phyloP scores from a whole-genome alignment of 306 rosid species.

The Pterocarpus santalinus region DNA sequence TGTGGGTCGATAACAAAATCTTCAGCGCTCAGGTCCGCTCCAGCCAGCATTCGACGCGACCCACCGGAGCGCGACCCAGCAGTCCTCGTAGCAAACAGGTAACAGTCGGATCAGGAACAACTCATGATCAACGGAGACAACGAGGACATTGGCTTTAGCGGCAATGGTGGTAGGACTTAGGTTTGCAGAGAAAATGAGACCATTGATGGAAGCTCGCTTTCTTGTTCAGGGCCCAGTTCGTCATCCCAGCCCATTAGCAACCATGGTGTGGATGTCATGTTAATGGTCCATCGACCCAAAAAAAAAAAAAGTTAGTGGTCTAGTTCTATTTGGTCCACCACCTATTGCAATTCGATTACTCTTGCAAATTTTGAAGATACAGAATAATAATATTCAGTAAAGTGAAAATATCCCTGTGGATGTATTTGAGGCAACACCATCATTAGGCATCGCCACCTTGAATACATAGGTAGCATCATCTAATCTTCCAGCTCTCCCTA shows the following conservation, averaged over 20 bases:
- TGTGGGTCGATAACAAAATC: too few species aligned
- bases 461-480: slow-evolving; percentile 63
- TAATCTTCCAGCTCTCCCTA: slow-evolving; percentile 76
- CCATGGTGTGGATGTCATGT: too few species aligned
- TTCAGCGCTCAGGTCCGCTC: slow-evolving; percentile 55
- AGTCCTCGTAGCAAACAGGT: slow-evolving; percentile 32
- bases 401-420: slow-evolving; percentile 50
- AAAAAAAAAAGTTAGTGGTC: too few species aligned
- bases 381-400: too few species aligned
- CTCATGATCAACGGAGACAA: slow-evolving; percentile 15
- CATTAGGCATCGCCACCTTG: slow-evolving; percentile 67
- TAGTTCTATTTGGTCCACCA: too few species aligned
- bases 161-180: background rate
- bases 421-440: slow-evolving; percentile 63
- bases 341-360: too few species aligned
- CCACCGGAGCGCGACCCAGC: slow-evolving; percentile 62
- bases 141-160: slow-evolving; percentile 15
- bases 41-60: slow-evolving; percentile 44
- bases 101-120: slow-evolving; percentile 29
- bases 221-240: too few species aligned
- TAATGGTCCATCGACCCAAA: too few species aligned
- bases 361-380: too few species aligned
- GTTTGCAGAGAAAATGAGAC: slow-evolving; percentile 18
- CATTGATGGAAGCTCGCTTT: too few species aligned
- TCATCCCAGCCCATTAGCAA: too few species aligned